Conservation (phyloP, 176 grass and related monocot species). For the Areca catechu region DNA sequence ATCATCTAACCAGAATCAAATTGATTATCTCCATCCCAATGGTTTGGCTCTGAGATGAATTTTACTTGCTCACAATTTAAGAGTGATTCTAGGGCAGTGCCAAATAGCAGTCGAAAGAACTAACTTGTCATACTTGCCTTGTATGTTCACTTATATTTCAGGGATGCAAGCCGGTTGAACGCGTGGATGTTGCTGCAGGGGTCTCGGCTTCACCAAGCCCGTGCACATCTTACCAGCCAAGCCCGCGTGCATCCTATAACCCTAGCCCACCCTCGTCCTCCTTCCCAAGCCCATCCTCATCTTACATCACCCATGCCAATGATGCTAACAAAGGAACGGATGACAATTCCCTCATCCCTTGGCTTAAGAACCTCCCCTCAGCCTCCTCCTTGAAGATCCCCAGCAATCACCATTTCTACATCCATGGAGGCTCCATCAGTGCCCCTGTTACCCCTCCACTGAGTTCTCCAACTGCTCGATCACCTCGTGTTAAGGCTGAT, state of each 20-base stretch:
- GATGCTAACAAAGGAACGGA: constrained; percentile 22
- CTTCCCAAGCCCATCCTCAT: constrained; percentile 45
- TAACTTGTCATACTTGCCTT: too few species aligned
- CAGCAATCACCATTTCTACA: constrained; percentile 43
- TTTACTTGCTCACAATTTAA: too few species aligned
- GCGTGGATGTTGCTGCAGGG: constrained; percentile 9
- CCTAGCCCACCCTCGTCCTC: constrained; percentile 45
- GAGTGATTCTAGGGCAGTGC: not conserved
- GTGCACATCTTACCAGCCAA: constrained; percentile 39
- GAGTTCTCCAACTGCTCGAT: constrained; percentile 26
- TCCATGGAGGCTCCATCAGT: constrained; percentile 29
- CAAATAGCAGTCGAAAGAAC: not conserved
- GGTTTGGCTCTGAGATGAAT: too few species aligned
- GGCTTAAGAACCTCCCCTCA: constrained; percentile 44
- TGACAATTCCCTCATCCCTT: constrained; percentile 41
- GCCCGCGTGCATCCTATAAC: constrained; percentile 39
- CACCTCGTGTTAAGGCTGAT: constrained; percentile 19
- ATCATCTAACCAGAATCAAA: too few species aligned
- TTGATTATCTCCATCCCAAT: too few species aligned
- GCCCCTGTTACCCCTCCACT: constrained; percentile 56
- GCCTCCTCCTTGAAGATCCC: constrained; percentile 51
- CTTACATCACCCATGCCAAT: constrained; percentile 33
- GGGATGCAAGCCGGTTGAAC: constrained; percentile 47
- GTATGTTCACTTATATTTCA: constrained; percentile 7
- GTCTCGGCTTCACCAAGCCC: constrained; percentile 37